Conservation (phyloP, 2,329 filamentous ascomycete species). For the Curvularia spicifera region DNA sequence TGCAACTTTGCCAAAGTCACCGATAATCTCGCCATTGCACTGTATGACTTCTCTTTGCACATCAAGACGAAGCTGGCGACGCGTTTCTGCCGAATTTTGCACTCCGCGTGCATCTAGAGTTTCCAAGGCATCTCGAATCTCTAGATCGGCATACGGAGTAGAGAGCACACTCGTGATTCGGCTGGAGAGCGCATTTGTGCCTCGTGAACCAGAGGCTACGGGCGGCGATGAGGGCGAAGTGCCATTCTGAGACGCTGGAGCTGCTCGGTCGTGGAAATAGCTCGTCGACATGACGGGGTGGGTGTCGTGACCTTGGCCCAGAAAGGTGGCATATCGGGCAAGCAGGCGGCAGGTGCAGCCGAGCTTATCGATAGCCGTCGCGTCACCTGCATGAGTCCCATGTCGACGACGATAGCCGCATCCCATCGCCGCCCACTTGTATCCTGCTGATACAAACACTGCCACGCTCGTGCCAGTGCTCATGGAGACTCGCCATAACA, state of each 20-base stretch:
- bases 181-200: constrained; percentile 73
- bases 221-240: constrained; percentile 38
- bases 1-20: constrained; percentile 86
- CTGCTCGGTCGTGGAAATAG: constrained; percentile 42
- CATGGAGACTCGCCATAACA: constrained; percentile 30
- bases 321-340: constrained; percentile 24
- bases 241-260: constrained; percentile 36
- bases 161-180: constrained; percentile 87
- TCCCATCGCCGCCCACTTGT: constrained; percentile 16
- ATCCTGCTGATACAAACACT: constrained; percentile 31
- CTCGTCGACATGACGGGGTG: constrained; percentile 36
- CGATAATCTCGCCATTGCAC: constrained; percentile 86
- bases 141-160: constrained; percentile 88
- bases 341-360: constrained; percentile 28
- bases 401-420: constrained; percentile 30
- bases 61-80: constrained; percentile 79
- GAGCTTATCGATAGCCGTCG: constrained; percentile 38
- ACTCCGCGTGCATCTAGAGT: constrained; percentile 76
- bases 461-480: constrained; percentile 23
- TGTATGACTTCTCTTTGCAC: constrained; percentile 92
- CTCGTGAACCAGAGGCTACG: constrained; percentile 31
- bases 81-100: constrained; percentile 76
- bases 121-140: constrained; percentile 83
- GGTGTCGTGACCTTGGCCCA: constrained; percentile 22
- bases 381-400: constrained; percentile 34